Evolutionary conservation across 345 rosid species (phyloP), one percentile per base, ranked within the genome.

Genomic region (Euphorbia pulcherrima): DNA sequence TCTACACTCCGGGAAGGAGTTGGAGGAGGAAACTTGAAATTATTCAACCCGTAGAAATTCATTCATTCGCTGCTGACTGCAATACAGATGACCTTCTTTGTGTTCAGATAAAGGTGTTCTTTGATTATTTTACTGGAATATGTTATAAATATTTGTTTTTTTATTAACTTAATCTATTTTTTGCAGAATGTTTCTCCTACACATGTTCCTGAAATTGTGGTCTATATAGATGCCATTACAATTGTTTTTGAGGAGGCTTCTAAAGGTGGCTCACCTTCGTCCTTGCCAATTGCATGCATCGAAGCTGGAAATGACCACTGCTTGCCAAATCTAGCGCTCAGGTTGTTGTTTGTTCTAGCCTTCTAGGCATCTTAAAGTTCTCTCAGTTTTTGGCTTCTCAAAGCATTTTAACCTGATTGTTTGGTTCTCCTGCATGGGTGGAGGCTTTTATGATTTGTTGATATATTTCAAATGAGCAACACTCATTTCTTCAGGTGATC

Each of bases 1-100:
- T 94, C 72, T 85, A 87, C 75, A 81, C 84, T 68, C 96, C 99
- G 20, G 97, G 97, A 74, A 86, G 83, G 80, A 85, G 97, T 79
- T 94, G 99, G 99, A 83, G 87, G 77, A 92, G 92, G 83, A 92
- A 88, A 80, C 81, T 92, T 61, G 86, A 95, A 81, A 86, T 90
- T 23, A 81, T 95, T 86, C 99, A 92, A 82, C 97, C 97, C 62
- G 79, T 90, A 60, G 87, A 88, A 72, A 92, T 95, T 70, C 80
- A 81, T 76, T 92, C 96, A 33, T 88, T 86, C 79, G 82, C 90
- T 53, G 86, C 94, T 63, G 87, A 89, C 76, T 95, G 97, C 84
- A 92, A 92, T 74, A 88, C 97, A 35, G 90, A 88, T 81, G 96
- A 95, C 74, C 92, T 92, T 82, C 89, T 95, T 39, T 92, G 92